phyloP scores from a whole-genome alignment of 1,139 yeast genomes.

The Yamadazyma friedrichii region DNA sequence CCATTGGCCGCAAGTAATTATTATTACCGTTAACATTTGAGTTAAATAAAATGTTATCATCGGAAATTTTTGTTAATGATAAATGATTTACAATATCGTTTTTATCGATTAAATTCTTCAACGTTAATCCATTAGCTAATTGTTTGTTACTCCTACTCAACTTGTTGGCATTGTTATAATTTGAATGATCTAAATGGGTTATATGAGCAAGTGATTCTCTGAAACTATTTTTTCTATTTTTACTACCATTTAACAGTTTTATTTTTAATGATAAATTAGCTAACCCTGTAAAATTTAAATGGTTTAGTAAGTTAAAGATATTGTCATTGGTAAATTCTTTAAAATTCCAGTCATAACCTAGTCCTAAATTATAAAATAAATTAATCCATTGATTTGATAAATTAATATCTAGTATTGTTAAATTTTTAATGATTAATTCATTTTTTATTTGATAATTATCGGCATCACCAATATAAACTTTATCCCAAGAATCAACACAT shows the following conservation, averaged over 20 bases:
- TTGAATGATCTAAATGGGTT: conserved; percentile 1
- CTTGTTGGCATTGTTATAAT: not conserved
- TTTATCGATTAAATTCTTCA: conserved; percentile 17
- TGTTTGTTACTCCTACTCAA: conserved; percentile 4
- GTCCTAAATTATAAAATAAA: conserved; percentile 36
- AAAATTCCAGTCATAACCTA: conserved; percentile 40
- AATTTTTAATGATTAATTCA: conserved; percentile 35
- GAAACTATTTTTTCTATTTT: conserved; percentile 14
- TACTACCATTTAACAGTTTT: conserved; percentile 20
- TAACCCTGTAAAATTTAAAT: conserved; percentile 26
- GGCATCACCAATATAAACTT: conserved; percentile 35
- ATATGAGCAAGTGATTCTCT: conserved; percentile 12
- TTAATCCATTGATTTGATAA: conserved; percentile 40
- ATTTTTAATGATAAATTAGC: conserved; percentile 26
- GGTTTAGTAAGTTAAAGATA: conserved; percentile 28
- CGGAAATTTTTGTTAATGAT: conserved; percentile 19
- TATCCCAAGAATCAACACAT: conserved; percentile 34
- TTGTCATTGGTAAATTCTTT: conserved; percentile 34
- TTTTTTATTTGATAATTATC: conserved; percentile 13
- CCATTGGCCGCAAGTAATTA: conserved; percentile 16
- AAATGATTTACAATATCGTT: conserved; percentile 23
- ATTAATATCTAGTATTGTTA: conserved; percentile 27
- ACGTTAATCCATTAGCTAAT: conserved; percentile 11
- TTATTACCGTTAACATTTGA: conserved; percentile 15
- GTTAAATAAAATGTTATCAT: conserved; percentile 32